phyloP scores from a whole-genome alignment of 2,329 filamentous ascomycete genomes.

The Pseudocercospora macadamiae region DNA sequence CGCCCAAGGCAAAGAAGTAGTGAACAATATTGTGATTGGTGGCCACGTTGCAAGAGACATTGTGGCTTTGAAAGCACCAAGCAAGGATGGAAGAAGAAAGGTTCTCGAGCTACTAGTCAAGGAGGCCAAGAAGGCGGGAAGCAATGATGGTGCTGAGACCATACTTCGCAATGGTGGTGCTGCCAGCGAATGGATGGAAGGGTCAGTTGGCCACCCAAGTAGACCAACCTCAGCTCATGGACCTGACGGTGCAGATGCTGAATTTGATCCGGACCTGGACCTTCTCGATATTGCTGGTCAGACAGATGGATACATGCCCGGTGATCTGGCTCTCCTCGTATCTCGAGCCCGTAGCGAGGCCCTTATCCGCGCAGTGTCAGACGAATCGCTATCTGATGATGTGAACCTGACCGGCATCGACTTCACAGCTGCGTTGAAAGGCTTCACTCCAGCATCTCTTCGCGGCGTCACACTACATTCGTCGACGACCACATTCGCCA shows the following conservation, averaged over 20 bases:
- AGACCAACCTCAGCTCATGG: conserved; percentile 43
- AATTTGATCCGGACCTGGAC: conserved; percentile 76
- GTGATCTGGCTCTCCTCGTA: conserved; percentile 83
- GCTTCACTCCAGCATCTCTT: conserved; percentile 92
- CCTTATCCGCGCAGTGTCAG: conserved; percentile 75
- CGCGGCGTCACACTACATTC: conserved; percentile 93
- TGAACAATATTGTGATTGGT: conserved; percentile 88
- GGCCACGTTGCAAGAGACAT: conserved; percentile 93
- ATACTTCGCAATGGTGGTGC: conserved; percentile 23
- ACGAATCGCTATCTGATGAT: conserved; percentile 46
- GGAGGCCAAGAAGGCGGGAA: conserved; percentile 24
- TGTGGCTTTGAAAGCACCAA: conserved; percentile 82
- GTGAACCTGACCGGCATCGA: conserved; percentile 72
- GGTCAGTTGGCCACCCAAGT: conserved; percentile 56
- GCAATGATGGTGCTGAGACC: conserved; percentile 18
- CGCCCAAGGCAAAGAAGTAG: conserved; percentile 86
- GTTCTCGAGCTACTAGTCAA: conserved; percentile 79
- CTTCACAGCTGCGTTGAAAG: conserved; percentile 82
- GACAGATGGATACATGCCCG: conserved; percentile 97
- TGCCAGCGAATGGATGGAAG: conserved; percentile 69
- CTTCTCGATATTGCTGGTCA: conserved; percentile 90
- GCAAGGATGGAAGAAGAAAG: conserved; percentile 83
- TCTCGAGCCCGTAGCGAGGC: conserved; percentile 89
- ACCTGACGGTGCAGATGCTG: conserved; percentile 55
- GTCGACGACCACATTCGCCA: conserved; percentile 87